phyloP scores from a whole-genome alignment of 2,329 filamentous ascomycete genomes.

The Trichoderma sp. region DNA sequence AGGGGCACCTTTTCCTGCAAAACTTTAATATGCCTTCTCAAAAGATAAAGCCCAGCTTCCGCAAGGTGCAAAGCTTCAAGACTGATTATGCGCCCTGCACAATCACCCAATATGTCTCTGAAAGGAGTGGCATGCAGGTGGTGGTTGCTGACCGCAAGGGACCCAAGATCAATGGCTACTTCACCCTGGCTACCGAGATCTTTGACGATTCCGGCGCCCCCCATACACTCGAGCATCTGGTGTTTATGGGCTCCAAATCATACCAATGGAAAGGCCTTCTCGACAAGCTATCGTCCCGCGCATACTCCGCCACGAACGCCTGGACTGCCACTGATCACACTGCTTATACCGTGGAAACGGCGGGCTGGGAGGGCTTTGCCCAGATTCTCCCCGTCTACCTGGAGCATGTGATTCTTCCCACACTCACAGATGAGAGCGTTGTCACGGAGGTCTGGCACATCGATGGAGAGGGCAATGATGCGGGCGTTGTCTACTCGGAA shows the following conservation, averaged over 20 bases:
- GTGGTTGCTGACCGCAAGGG: conserved; percentile 90
- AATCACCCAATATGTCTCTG: conserved; percentile 95
- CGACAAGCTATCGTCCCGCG: conserved; percentile 89
- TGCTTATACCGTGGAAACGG: conserved; percentile 91
- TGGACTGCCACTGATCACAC: conserved; percentile 98
- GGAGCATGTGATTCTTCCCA: conserved; percentile 89
- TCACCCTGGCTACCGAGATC: conserved; percentile 94
- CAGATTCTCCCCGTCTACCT: conserved; percentile 94
- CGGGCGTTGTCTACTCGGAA: conserved; percentile 96
- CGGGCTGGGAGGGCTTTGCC: conserved; percentile 95
- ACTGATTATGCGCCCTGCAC: conserved; percentile 86
- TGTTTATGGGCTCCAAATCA: conserved; percentile 89
- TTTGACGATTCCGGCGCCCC: conserved; percentile 95
- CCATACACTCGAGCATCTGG: conserved; percentile 79
- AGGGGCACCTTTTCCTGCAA: background rate
- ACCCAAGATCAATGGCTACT: conserved; percentile 94
- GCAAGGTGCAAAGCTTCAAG: conserved; percentile 80
- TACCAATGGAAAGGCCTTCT: conserved; percentile 95
- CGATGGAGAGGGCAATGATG: conserved; percentile 90
- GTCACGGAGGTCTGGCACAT: conserved; percentile 97
- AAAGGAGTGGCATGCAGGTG: conserved; percentile 90
- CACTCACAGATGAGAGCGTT: conserved; percentile 88
- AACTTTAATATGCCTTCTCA: conserved; percentile 54
- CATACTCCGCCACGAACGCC: conserved; percentile 92
- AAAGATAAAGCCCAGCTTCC: conserved; percentile 65